These are phyloP conservation scores for Fusarium multiceps DNA, from an alignment of 2,329 filamentous ascomycete species.

Conservation along the genomic window DNA sequence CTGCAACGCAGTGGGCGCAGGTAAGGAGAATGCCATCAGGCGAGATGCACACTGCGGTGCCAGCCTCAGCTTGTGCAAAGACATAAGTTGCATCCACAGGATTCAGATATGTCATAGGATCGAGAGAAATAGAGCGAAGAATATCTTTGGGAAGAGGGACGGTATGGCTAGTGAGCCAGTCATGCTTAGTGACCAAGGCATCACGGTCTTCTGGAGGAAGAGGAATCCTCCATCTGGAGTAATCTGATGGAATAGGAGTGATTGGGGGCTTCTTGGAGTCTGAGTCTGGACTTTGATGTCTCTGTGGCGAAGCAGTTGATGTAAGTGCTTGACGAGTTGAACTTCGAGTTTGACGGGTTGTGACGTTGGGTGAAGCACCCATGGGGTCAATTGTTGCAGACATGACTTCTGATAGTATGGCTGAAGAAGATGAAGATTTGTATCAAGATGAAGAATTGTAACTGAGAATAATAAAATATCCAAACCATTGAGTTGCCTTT, in stretches of 20 bases:
- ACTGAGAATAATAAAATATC: neutral
- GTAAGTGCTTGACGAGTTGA: conserved; percentile 12
- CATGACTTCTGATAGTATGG: neutral
- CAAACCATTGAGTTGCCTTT: neutral
- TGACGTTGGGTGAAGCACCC: neutral
- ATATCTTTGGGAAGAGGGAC: conserved; percentile 28
- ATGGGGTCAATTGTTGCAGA: neutral
- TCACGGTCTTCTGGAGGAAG: conserved; percentile 1
- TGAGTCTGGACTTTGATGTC: neutral
- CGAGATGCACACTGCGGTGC: conserved; percentile 62
- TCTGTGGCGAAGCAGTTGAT: neutral
- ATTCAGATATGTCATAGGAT: conserved; percentile 5
- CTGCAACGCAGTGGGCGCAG: conserved; percentile 63
- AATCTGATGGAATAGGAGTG: neutral
- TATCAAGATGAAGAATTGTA: too few species aligned
- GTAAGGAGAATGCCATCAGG: conserved; percentile 58
- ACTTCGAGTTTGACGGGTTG: conserved; percentile 29
- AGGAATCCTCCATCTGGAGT: neutral
- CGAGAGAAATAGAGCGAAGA: neutral
- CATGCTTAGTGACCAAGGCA: conserved; percentile 23
- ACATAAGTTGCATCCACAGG: conserved; percentile 52
- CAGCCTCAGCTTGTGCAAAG: conserved; percentile 62
- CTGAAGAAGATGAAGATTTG: neutral
- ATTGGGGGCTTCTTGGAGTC: conserved; percentile 11
- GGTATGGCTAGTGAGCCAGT: conserved; percentile 37